phyloP scores from a whole-genome alignment of 768 basidiomycete species.

The Chiua virens region DNA sequence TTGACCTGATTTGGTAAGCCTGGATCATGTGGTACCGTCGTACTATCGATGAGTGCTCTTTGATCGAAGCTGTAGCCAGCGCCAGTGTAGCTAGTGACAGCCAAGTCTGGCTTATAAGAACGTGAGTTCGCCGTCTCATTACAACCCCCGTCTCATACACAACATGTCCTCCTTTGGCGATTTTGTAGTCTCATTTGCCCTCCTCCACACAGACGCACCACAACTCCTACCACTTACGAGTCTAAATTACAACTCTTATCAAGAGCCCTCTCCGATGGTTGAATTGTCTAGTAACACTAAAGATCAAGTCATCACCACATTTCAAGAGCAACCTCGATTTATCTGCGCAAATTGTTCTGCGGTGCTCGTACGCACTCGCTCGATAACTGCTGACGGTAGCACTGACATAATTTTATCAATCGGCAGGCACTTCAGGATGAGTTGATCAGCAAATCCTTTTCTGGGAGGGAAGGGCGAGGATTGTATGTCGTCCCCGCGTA shows the following conservation, averaged over 20 bases:
- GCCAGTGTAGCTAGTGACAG: too few species aligned
- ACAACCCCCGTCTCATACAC: background rate
- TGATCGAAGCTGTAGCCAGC: too few species aligned
- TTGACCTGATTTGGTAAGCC: too few species aligned
- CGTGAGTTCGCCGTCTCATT: slow-evolving; percentile 4
- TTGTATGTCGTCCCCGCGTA: slow-evolving; percentile 50
- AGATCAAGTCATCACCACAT: slow-evolving; percentile 59
- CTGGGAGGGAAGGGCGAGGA: slow-evolving; percentile 79
- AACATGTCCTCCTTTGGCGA: slow-evolving; percentile 24
- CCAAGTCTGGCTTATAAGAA: background rate
- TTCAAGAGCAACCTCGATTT: slow-evolving; percentile 65
- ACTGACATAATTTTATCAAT: background rate
- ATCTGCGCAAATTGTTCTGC: slow-evolving; percentile 70
- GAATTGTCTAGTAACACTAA: slow-evolving; percentile 44
- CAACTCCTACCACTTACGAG: background rate
- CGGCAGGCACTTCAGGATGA: slow-evolving; percentile 77
- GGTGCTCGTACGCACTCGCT: slow-evolving; percentile 53
- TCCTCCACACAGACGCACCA: slow-evolving; percentile 1
- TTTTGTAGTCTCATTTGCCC: slow-evolving; percentile 16
- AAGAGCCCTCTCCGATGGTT: slow-evolving; percentile 10
- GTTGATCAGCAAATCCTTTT: slow-evolving; percentile 81
- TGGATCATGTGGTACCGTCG: too few species aligned
- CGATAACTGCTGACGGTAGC: background rate
- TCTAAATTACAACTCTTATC: background rate
- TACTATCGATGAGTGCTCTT: background rate